These are phyloP conservation scores for Hirsutella minnesotensis DNA, from an alignment of 2,329 filamentous ascomycete genomes.

Conservation along the genomic window DNA sequence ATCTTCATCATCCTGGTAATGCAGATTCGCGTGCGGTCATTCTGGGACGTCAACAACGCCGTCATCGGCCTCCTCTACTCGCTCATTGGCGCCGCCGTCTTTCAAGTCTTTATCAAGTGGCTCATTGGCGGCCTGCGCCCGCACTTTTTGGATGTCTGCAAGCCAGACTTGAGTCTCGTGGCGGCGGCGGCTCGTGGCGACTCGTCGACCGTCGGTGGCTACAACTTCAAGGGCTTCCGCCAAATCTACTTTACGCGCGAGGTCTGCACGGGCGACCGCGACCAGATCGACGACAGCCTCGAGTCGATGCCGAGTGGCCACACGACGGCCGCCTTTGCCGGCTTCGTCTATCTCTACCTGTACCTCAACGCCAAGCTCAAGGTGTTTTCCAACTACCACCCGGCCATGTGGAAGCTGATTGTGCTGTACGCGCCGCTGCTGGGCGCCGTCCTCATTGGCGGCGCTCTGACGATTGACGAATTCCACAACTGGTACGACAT, in stretches of 20 bases:
- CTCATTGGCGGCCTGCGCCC: conserved; percentile 63
- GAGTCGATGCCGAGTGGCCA: conserved; percentile 66
- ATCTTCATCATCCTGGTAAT: conserved; percentile 52
- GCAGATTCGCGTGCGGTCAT: conserved; percentile 56
- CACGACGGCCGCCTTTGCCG: conserved; percentile 60
- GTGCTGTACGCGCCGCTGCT: conserved; percentile 54
- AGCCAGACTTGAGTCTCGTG: conserved; percentile 30
- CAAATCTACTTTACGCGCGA: conserved; percentile 57
- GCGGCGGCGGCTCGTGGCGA: conserved; percentile 6
- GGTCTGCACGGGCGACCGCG: conserved; percentile 55
- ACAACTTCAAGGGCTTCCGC: conserved; percentile 39
- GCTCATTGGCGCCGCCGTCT: conserved; percentile 58
- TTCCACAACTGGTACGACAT: conserved; percentile 69
- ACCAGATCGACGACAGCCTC: conserved; percentile 55
- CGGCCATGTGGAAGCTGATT: conserved; percentile 62
- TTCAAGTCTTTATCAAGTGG: conserved; percentile 67
- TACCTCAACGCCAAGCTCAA: conserved; percentile 74
- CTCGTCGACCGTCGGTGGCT: conserved; percentile 8
- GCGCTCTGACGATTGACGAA: conserved; percentile 59
- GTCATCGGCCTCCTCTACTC: conserved; percentile 58
- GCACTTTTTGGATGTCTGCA: conserved; percentile 60
- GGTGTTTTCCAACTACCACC: conserved; percentile 61
- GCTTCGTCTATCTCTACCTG: conserved; percentile 57
- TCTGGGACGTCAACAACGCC: conserved; percentile 63
- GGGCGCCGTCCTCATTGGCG: conserved; percentile 55